phyloP scores from a whole-genome alignment of 768 basidiomycete species.

The Lentinula lateritia region DNA sequence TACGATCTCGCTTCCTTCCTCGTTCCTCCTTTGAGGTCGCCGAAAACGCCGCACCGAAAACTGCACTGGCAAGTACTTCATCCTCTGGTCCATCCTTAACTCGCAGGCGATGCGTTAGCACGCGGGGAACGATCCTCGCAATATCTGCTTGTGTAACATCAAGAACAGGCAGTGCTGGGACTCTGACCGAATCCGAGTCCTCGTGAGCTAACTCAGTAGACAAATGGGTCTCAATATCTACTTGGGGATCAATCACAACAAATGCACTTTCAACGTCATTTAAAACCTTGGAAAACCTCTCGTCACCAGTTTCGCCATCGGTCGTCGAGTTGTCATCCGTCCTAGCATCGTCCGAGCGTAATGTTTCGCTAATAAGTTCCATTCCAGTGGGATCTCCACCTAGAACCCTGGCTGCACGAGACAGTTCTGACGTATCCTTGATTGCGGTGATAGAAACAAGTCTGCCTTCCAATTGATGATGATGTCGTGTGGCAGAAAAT shows the following conservation, averaged over 20 bases:
- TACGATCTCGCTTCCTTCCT: slow-evolving; percentile 14
- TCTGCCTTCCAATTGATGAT: slow-evolving; percentile 61
- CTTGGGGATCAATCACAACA: background rate
- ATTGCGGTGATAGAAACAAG: slow-evolving; percentile 57
- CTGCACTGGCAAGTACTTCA: slow-evolving; percentile 59
- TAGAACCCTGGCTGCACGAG: slow-evolving; percentile 61
- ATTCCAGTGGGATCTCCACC: slow-evolving; percentile 57
- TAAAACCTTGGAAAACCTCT: slow-evolving; percentile 9
- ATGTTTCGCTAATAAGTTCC: slow-evolving; percentile 35
- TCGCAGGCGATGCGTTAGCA: slow-evolving; percentile 70
- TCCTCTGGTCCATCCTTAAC: slow-evolving; percentile 66
- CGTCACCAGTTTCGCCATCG: background rate
- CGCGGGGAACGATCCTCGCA: slow-evolving; percentile 66
- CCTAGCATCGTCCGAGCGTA: background rate
- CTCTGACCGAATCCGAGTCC: background rate
- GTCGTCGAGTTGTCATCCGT: background rate
- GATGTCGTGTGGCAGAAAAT: slow-evolving; percentile 69
- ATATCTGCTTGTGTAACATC: slow-evolving; percentile 74
- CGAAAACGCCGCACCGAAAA: slow-evolving; percentile 45
- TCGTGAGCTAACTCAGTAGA: background rate
- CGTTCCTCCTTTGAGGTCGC: slow-evolving; percentile 7
- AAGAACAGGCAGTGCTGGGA: slow-evolving; percentile 22
- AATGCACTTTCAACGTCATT: slow-evolving; percentile 5
- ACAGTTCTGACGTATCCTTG: slow-evolving; percentile 62
- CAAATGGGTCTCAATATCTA: background rate